Evolutionary conservation across 1,139 yeast species (phyloP).

Genomic region (Nematodospora anomalae): DNA sequence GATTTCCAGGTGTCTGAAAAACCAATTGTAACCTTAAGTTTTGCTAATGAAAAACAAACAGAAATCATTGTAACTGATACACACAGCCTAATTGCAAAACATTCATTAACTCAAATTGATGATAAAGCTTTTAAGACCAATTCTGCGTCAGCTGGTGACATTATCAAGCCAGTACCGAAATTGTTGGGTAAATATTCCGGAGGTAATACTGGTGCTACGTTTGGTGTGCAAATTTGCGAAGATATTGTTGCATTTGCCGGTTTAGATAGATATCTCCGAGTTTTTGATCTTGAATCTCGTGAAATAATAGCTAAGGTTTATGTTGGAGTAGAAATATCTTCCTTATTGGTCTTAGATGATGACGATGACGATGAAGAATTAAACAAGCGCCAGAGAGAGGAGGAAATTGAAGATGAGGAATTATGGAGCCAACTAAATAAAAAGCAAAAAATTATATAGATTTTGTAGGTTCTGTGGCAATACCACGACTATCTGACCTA

Average conservation of each 20-base stretch:
- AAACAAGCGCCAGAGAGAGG: constrained; percentile 23
- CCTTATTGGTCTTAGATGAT: constrained; percentile 50
- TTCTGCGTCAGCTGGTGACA: constrained; percentile 47
- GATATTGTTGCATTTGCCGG: constrained; percentile 64
- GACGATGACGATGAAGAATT: constrained; percentile 38
- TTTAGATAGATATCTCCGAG: constrained; percentile 80
- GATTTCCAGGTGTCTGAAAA: constrained; percentile 51
- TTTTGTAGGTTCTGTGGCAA: constrained; percentile 19
- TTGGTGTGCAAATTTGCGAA: constrained; percentile 27
- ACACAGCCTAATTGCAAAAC: constrained; percentile 54
- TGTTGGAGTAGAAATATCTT: constrained; percentile 70
- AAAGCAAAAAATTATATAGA: constrained; percentile 16
- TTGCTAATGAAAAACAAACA: constrained; percentile 30
- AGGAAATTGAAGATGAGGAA: constrained; percentile 34
- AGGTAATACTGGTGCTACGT: constrained; percentile 48
- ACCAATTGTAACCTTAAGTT: constrained; percentile 42
- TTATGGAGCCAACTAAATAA: constrained; percentile 40
- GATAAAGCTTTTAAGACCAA: constrained; percentile 36
- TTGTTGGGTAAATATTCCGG: constrained; percentile 45
- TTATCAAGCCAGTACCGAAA: constrained; percentile 39
- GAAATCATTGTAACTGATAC: constrained; percentile 58
- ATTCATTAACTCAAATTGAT: constrained; percentile 43
- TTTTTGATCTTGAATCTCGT: constrained; percentile 61
- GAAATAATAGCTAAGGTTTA: constrained; percentile 69
- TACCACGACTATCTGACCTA: constrained; percentile 24